Evolutionary conservation across 1,139 yeast species (phyloP).

Genomic region (Geotrichum cucujoidarum): DNA sequence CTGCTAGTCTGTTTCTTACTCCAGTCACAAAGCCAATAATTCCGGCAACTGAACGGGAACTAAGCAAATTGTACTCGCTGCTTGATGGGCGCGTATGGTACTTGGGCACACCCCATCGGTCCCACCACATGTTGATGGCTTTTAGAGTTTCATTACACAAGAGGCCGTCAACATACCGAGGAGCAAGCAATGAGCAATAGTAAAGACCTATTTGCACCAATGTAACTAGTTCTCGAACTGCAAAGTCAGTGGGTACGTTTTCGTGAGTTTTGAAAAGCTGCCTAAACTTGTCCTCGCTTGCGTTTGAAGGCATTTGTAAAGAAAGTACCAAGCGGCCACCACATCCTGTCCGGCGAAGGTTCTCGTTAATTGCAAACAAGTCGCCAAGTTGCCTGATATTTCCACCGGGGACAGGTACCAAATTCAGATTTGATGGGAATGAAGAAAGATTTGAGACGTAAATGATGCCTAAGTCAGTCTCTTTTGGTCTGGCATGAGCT

Average conservation of each 20-base stretch:
- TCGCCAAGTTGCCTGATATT: constrained; percentile 47
- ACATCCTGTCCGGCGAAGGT: constrained; percentile 71
- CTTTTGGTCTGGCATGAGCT: constrained; percentile 54
- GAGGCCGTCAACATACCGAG: constrained; percentile 74
- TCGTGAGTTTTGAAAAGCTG: constrained; percentile 61
- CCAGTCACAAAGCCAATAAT: constrained; percentile 64
- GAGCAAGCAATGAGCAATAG: constrained; percentile 69
- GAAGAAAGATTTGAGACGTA: constrained; percentile 79
- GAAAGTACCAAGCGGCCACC: constrained; percentile 78
- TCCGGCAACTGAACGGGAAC: constrained; percentile 64
- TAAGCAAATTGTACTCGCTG: constrained; percentile 46
- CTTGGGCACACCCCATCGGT: constrained; percentile 59
- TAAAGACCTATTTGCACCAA: constrained; percentile 69
- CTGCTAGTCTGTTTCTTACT: constrained; percentile 58
- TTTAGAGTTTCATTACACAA: constrained; percentile 70
- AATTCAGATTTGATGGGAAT: constrained; percentile 67
- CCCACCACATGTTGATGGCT: constrained; percentile 82
- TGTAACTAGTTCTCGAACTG: constrained; percentile 69
- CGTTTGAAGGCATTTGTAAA: constrained; percentile 63
- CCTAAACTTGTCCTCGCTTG: constrained; percentile 77
- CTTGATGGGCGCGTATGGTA: constrained; percentile 44
- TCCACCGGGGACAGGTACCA: constrained; percentile 67
- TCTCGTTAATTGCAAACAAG: constrained; percentile 64
- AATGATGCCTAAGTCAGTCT: constrained; percentile 51
- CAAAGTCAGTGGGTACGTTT: constrained; percentile 53